These are phyloP conservation scores for Xylaria sp. DNA, from an alignment of 495 filamentous ascomycete genomes.

Conservation along the genomic window DNA sequence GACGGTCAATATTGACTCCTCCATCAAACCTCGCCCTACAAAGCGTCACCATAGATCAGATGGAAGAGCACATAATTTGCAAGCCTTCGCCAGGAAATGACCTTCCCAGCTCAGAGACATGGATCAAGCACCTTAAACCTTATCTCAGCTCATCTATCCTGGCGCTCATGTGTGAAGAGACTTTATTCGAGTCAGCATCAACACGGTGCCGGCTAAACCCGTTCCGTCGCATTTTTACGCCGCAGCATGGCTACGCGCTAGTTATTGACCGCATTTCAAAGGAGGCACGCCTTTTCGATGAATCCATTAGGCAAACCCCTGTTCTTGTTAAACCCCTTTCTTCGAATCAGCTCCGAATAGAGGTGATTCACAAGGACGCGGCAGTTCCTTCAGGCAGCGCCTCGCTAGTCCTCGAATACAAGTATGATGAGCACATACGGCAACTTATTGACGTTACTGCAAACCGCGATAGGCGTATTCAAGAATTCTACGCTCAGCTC, in stretches of 20 bases:
- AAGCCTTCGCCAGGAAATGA: constrained; percentile 80
- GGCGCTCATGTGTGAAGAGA: constrained; percentile 49
- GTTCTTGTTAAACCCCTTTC: constrained; percentile 68
- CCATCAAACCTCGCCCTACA: neutral
- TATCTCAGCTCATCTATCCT: constrained; percentile 75
- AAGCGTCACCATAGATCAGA: constrained; percentile 72
- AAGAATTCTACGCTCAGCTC: constrained; percentile 82
- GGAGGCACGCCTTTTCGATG: constrained; percentile 68
- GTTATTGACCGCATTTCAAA: constrained; percentile 30
- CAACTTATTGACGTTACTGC: constrained; percentile 84
- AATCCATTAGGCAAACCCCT: constrained; percentile 78
- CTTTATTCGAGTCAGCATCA: constrained; percentile 16
- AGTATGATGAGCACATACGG: constrained; percentile 81
- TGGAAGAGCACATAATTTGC: constrained; percentile 68
- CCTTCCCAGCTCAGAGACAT: constrained; percentile 58
- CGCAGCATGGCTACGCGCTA: constrained; percentile 7
- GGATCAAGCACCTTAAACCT: constrained; percentile 49
- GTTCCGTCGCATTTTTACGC: constrained; percentile 14
- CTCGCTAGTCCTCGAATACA: constrained; percentile 76
- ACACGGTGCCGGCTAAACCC: constrained; percentile 18
- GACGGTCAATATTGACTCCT: constrained; percentile 52
- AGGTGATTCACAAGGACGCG: constrained; percentile 11
- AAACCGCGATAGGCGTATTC: constrained; percentile 78
- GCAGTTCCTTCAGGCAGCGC: constrained; percentile 10
- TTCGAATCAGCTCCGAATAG: constrained; percentile 40